Evolutionary conservation across 129 eudicot species (phyloP).

Genomic region (Artemisia argyi): DNA sequence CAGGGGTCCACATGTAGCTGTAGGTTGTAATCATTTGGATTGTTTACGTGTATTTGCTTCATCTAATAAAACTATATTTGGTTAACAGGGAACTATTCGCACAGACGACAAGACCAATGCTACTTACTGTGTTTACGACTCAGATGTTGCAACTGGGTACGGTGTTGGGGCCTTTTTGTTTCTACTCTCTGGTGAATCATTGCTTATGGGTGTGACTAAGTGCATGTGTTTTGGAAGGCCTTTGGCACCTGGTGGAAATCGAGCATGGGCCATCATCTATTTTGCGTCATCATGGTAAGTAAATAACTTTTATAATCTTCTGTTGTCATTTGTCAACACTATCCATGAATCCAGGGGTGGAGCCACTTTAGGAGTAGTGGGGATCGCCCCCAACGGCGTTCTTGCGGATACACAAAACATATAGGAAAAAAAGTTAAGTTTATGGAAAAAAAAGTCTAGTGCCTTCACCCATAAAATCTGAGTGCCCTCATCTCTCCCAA

Average conservation of each 20-base stretch:
- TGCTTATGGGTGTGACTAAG: conserved; percentile 90
- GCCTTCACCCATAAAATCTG: too few species aligned
- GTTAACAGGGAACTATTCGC: conserved; percentile 58
- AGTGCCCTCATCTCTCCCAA: too few species aligned
- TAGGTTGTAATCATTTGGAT: neutral
- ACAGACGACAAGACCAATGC: conserved; percentile 55
- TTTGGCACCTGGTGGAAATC: conserved; percentile 78
- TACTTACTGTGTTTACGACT: conserved; percentile 79
- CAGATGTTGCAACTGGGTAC: conserved; percentile 96
- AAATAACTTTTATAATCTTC: neutral
- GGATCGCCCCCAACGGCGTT: too few species aligned
- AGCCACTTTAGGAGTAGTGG: too few species aligned
- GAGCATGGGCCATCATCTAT: conserved; percentile 96
- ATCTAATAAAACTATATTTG: conserved; percentile 9
- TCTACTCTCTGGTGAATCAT: conserved; percentile 84
- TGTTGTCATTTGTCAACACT: too few species aligned
- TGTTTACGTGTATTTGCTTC: neutral
- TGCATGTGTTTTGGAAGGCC: conserved; percentile 99
- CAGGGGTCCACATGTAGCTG: neutral
- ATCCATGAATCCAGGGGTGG: too few species aligned
- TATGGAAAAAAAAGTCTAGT: too few species aligned
- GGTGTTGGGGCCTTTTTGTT: conserved; percentile 88
- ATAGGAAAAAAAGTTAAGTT: too few species aligned
- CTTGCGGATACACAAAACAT: too few species aligned
- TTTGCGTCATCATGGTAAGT: conserved; percentile 78